phyloP scores from a whole-genome alignment of 2,329 filamentous ascomycete species.

The Colletotrichum endophyticum region DNA sequence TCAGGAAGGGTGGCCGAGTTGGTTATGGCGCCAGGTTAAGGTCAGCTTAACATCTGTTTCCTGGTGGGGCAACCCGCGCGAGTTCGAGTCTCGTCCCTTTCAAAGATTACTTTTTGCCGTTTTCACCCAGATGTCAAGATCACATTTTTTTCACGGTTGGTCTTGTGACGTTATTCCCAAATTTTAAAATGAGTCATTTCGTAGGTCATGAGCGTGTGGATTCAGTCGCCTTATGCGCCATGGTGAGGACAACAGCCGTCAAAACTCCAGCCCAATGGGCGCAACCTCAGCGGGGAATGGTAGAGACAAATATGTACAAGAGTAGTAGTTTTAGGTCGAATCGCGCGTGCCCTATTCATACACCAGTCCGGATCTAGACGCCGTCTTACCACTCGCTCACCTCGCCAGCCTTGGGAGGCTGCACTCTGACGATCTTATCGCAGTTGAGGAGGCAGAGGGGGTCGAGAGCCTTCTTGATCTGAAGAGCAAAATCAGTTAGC shows the following conservation, averaged over 20 bases:
- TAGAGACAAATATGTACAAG: neutral
- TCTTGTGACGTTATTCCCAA: neutral
- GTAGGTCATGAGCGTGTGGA: neutral
- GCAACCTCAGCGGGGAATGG: neutral
- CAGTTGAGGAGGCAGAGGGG: constrained; percentile 73
- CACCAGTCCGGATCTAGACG: neutral
- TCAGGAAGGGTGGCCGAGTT: constrained; percentile 22
- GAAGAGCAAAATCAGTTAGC: neutral
- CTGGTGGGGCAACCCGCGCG: constrained; percentile 22
- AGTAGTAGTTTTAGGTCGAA: neutral
- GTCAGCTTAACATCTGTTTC: constrained; percentile 23
- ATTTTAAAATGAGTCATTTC: neutral
- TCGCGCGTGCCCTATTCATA: neutral
- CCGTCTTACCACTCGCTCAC: constrained; percentile 45
- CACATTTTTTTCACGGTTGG: neutral
- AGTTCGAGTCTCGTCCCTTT: constrained; percentile 22
- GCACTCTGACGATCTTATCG: constrained; percentile 71
- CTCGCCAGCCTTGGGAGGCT: constrained; percentile 57
- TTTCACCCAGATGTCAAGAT: too few relatives aligned
- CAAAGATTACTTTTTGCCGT: neutral
- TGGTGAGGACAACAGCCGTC: neutral
- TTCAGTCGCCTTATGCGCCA: neutral
- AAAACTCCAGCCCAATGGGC: neutral
- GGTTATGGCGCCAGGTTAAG: constrained; percentile 23
- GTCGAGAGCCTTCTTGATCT: constrained; percentile 84